A percentile compares a stretch with the other conserved stretches of the same genome.
phyloP scores from a whole-genome alignment of 1,139 yeast genomes.

The Nakaseomyces nivariensis region DNA sequence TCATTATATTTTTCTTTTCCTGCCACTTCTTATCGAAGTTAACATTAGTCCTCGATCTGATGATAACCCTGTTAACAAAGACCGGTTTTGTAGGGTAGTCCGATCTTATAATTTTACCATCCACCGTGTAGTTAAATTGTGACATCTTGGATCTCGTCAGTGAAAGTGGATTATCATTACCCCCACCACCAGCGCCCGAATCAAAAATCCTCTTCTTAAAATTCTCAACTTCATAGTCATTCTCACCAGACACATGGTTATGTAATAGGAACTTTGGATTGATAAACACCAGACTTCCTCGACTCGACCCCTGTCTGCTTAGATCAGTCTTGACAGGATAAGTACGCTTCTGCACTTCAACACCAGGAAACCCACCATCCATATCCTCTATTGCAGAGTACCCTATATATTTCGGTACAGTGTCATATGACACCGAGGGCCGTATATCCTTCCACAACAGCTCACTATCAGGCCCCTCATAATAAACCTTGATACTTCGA shows the following conservation, averaged over 20 bases:
- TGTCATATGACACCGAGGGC: conserved; percentile 4
- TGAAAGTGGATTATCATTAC: neutral
- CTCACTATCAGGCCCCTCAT: neutral
- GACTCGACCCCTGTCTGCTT: neutral
- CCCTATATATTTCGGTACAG: conserved; percentile 2
- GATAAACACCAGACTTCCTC: neutral
- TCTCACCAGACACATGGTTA: conserved; percentile 1
- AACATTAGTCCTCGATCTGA: conserved; percentile 19
- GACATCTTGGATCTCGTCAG: conserved; percentile 4
- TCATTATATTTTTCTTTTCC: conserved; percentile 12
- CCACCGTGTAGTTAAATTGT: conserved; percentile 16
- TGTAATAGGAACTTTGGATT: conserved; percentile 1
- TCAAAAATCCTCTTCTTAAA: conserved; percentile 1
- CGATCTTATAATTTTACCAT: conserved; percentile 24
- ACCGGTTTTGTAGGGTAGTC: conserved; percentile 28
- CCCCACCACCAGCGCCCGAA: neutral
- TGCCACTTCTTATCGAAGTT: conserved; percentile 20
- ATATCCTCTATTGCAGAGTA: conserved; percentile 4
- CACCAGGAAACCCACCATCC: conserved; percentile 4
- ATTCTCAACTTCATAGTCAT: conserved; percentile 1
- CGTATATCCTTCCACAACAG: neutral
- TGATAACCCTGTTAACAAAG: conserved; percentile 23
- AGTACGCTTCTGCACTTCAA: conserved; percentile 1
- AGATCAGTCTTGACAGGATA: conserved; percentile 1
- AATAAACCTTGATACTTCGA: neutral